Base-by-base conservation (phyloP, 2,329 filamentous ascomycete species). In the Cylindrodendrum hubeiense region DNA sequence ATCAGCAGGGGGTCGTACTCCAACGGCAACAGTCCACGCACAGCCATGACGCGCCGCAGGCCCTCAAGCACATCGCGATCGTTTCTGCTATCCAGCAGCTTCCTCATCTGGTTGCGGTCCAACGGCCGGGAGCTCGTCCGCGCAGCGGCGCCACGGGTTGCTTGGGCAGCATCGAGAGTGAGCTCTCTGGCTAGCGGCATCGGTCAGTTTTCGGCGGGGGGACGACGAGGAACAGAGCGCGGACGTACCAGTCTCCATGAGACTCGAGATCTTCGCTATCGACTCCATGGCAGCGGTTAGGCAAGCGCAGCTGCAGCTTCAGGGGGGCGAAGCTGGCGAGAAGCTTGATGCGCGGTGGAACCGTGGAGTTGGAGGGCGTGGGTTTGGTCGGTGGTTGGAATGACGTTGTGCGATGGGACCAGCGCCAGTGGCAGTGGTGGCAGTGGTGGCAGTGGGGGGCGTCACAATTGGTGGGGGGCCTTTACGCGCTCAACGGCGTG, bases 1-100 rank as follows among this genome's bases (percentile, higher is more conserved):
- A 46, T 66, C 52, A 49, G 67, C 65, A 64, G 54, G 46, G 37
- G 19, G n/a, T 39, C 33, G 39, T n/a, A 28, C 24, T 30, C 41
- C 21, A 37, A 26, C 28, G 5, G n/a, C 47, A 30, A 12, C 37
- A 33, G 56, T 22, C 15, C n/a, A 78, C 87, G 65, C 90, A 97
- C 94, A 77, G 94, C 91, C 72, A 97, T 91, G 76, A 98, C 93
- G 76, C 91, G 91, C 71, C 94, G 91, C 80, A 99, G 81, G 50
- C 96, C 96, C 74, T 99, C 96, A 30, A 98, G 86, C 12, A 98
- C 91, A 71, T 99, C 96, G 72, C 94, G 89, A 72, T 99, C 96
- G 84, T 92, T 93, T 70, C 96, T 90, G 77, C 95, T 98, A 80
- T 98, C 96, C 69, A 99, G 87, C 19, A 98, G 88, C 83, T 95